Percentiles rank a stretch among this genome's conserved stretches.
Conservation (phyloP, 768 basidiomycete species). For the Epithele typhae region DNA sequence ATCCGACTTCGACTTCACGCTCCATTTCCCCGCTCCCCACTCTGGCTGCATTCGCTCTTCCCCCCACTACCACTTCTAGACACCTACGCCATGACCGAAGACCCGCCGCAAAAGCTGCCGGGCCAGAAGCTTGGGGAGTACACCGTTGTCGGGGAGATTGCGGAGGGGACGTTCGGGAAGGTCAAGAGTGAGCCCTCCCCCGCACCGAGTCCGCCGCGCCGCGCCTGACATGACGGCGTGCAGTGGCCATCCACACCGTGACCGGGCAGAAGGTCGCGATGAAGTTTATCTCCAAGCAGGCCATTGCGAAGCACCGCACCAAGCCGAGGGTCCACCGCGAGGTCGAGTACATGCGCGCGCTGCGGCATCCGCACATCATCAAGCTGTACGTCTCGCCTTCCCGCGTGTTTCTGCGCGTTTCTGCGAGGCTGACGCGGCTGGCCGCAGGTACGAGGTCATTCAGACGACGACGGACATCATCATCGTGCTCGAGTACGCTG, state of each 20-base stretch:
- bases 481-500: slow-evolving; percentile 96
- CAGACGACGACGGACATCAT: slow-evolving; percentile 95
- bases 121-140: slow-evolving; percentile 88
- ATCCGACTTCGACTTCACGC: no score
- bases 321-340: slow-evolving; percentile 90
- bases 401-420: slow-evolving; percentile 4
- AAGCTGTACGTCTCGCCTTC: slow-evolving; percentile 66
- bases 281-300: slow-evolving; percentile 95
- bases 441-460: slow-evolving; percentile 85
- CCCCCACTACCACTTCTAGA: neutral
- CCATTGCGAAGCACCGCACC: slow-evolving; percentile 87
- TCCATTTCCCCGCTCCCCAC: no score
- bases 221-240: slow-evolving; percentile 3
- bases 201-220: neutral
- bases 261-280: slow-evolving; percentile 96
- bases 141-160: slow-evolving; percentile 81
- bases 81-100: slow-evolving; percentile 22
- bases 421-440: no score
- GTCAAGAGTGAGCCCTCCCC: slow-evolving; percentile 76
- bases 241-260: slow-evolving; percentile 91
- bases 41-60: neutral
- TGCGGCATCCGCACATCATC: slow-evolving; percentile 95
- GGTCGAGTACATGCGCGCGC: slow-evolving; percentile 93
- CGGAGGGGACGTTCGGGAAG: slow-evolving; percentile 97
- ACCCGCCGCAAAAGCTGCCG: slow-evolving; percentile 34